phyloP scores from a whole-genome alignment of 1,139 yeast genomes.

The Kodamaea anthophila region DNA sequence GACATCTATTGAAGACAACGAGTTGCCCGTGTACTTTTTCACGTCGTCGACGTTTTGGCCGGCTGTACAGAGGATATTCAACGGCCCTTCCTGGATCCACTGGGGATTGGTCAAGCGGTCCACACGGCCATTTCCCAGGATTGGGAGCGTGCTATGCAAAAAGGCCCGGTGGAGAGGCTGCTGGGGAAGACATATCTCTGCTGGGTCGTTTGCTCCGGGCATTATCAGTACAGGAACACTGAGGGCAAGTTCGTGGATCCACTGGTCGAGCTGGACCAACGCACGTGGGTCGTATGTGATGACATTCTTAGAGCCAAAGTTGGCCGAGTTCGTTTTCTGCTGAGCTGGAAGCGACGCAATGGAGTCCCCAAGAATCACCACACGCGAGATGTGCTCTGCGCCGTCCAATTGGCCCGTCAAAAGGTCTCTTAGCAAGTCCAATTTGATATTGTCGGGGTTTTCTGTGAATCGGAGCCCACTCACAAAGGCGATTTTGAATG shows the following conservation, averaged over 20 bases:
- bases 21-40: constrained; percentile 46
- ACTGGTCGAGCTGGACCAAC: constrained; percentile 43
- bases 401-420: constrained; percentile 55
- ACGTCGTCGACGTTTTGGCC: constrained; percentile 87
- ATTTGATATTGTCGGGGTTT: constrained; percentile 31
- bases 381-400: constrained; percentile 35
- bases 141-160: constrained; percentile 44
- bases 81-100: constrained; percentile 49
- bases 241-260: constrained; percentile 51
- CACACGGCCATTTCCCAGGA: constrained; percentile 33
- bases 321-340: constrained; percentile 8
- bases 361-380: constrained; percentile 76
- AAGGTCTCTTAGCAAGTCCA: constrained; percentile 65
- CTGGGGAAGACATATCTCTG: constrained; percentile 81
- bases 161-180: constrained; percentile 79
- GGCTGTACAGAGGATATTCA: constrained; percentile 61
- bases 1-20: constrained; percentile 33
- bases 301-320: constrained; percentile 47
- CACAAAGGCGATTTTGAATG: constrained; percentile 7
- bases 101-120: constrained; percentile 68
- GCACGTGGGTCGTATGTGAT: constrained; percentile 45
- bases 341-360: constrained; percentile 28
- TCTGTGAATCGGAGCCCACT: constrained; percentile 56
- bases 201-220: constrained; percentile 86
- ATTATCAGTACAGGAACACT: constrained; percentile 66